Evolutionary conservation across 2,329 filamentous ascomycete genomes (phyloP), one percentile per base, ranked within the genome.

Genomic region (Pestalotiopsis fici): DNA sequence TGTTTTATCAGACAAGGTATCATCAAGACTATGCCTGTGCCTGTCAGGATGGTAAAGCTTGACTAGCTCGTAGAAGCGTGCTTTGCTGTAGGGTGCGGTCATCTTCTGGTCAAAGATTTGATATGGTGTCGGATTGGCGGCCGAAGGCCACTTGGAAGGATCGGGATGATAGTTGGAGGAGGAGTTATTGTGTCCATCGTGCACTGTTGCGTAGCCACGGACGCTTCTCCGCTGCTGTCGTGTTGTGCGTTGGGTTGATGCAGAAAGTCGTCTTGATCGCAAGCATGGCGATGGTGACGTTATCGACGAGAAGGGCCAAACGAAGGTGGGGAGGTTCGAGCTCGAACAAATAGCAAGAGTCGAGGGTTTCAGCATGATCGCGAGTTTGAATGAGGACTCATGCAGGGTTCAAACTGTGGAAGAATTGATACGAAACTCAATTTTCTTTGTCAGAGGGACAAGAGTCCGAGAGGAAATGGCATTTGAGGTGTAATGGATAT

Each of bases 41-140:
- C 87, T 88, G 79, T 99, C 96, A 0, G 96, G 96, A 76, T 99
- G 96, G 82, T 99, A 99, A 59, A 97, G 85, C 83, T 98, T 99
- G 67, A 97, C 96, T 64, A 99, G 88, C 75, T 95, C 88, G 79
- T 97, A 96, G 85, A 94, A 99, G 68, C 89, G 89, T 56, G 86
- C 82, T 80, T 99, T 98, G 69, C 88, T 91, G 79, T 99, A 98
- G 2, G 89, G 87, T 15, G 88, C 89, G 67, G 83, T 83, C 72
- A 82, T 87, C 37, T 80, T 78, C 65, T 79, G 74, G 69, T 87
- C 84, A 74, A 98, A 90, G 76, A 99, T 93, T 75, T 98, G 93
- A 82, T 99, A 98, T 1, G 96, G 96, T 0, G 95, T 95, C 1
- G 93, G 93, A 54, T 84, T 75, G 23, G 76, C 69, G 5, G 77